phyloP scores from a whole-genome alignment of 2,329 filamentous ascomycete species.

The Hortaea werneckii region DNA sequence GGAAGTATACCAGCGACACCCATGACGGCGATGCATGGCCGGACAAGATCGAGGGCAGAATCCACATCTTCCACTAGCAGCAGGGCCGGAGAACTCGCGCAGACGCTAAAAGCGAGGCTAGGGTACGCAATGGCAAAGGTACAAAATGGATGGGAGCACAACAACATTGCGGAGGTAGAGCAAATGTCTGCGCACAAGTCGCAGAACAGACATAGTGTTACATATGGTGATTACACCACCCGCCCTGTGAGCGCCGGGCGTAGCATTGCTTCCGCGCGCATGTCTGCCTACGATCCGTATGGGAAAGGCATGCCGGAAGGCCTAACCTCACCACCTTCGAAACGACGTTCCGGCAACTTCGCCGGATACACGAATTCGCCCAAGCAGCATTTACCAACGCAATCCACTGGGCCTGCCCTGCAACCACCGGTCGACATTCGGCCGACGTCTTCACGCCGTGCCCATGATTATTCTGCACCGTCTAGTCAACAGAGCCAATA shows the following conservation, averaged over 20 bases:
- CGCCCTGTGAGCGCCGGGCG: constrained; percentile 20
- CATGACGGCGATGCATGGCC: constrained; percentile 21
- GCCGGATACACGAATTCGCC: constrained; percentile 7
- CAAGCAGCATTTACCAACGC: constrained; percentile 2
- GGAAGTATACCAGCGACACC: constrained; percentile 10
- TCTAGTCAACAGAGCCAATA: constrained; percentile 2
- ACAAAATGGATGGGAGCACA: constrained; percentile 76
- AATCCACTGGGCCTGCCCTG: constrained; percentile 8
- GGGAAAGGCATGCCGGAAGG: constrained; percentile 6
- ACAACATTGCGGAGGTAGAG: constrained; percentile 68
- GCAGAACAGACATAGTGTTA: constrained; percentile 15
- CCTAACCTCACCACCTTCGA: constrained; percentile 20
- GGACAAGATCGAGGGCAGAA: constrained; percentile 57
- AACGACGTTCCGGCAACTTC: constrained; percentile 24
- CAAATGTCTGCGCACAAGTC: constrained; percentile 58
- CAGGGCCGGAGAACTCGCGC: constrained; percentile 74
- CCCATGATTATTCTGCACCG: not conserved
- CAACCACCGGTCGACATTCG: constrained; percentile 24
- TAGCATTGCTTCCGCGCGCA: constrained; percentile 15
- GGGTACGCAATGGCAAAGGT: constrained; percentile 93
- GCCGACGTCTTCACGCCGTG: constrained; percentile 6
- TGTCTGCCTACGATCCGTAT: constrained; percentile 20
- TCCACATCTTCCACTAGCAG: constrained; percentile 59
- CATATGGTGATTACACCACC: constrained; percentile 14
- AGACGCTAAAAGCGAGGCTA: constrained; percentile 70